Percentiles rank a stretch among this genome's conserved stretches.
Evolutionary conservation across 148 eudicot species (phyloP).

Genomic region (Vaccinium myrtillus): DNA sequence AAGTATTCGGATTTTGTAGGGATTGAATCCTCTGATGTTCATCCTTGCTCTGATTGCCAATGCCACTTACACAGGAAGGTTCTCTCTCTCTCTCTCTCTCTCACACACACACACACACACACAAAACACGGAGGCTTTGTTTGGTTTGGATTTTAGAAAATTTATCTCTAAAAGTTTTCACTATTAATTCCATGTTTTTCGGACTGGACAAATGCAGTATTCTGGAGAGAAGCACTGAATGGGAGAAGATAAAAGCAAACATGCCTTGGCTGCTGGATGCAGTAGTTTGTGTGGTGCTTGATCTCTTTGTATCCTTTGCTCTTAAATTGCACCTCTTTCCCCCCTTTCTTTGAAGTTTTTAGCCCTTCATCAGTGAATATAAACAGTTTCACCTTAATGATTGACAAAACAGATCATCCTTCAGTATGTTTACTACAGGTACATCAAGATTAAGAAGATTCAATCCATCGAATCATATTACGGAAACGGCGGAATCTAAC

Average conservation of each 20-base stretch:
- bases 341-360: too few species aligned
- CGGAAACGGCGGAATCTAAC: slow-evolving; percentile 7
- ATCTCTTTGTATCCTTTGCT: slow-evolving; percentile 56
- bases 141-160: too few species aligned
- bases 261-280: slow-evolving; percentile 66
- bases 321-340: not conserved
- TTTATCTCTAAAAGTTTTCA: too few species aligned
- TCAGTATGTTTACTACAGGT: slow-evolving; percentile 64
- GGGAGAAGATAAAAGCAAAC: slow-evolving; percentile 44
- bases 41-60: slow-evolving; percentile 54
- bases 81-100: not conserved
- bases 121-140: too few species aligned
- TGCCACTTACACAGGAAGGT: slow-evolving; percentile 53
- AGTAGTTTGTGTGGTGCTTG: slow-evolving; percentile 49
- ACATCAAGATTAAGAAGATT: slow-evolving; percentile 31
- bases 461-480: slow-evolving; percentile 17
- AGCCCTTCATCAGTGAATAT: not conserved
- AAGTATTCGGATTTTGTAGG: slow-evolving; percentile 22
- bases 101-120: not conserved
- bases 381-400: slow-evolving; percentile 25
- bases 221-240: slow-evolving; percentile 42
- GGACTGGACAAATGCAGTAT: slow-evolving; percentile 37
- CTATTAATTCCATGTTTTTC: too few species aligned
- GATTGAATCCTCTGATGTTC: slow-evolving; percentile 60
- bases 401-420: slow-evolving; percentile 45